Evolutionary conservation across 371 early-diverging fungal species (phyloP).

Genomic region (Mortierella sp.): DNA sequence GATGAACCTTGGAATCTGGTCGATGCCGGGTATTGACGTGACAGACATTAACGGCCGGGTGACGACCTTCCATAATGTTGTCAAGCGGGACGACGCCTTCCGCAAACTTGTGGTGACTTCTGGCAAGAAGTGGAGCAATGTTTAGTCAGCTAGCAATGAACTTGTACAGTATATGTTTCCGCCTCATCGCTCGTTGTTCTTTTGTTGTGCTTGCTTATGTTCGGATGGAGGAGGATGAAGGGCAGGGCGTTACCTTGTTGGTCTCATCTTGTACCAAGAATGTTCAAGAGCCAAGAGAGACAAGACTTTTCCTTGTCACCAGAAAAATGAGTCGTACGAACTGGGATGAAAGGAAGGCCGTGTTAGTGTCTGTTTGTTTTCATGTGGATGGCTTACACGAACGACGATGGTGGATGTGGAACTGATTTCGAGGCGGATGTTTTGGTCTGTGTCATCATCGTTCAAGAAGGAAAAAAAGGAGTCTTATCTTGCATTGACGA

Average conservation of each 20-base stretch:
- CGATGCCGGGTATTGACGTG: constrained; percentile 54
- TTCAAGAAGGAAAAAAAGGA: neutral
- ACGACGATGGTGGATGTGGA: neutral
- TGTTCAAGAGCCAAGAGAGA: neutral
- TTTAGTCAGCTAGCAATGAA: neutral
- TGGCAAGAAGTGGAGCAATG: constrained; percentile 53
- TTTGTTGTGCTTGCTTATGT: neutral
- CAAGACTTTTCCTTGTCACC: neutral
- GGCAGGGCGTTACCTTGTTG: neutral
- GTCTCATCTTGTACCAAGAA: neutral
- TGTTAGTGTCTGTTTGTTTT: too few relatives aligned
- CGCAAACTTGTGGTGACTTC: constrained; percentile 46
- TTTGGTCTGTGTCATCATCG: neutral
- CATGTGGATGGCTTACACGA: neutral
- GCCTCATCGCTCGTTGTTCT: neutral
- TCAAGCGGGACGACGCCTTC: constrained; percentile 53
- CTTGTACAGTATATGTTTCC: constrained; percentile 5
- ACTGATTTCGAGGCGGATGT: neutral
- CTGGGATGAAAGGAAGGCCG: neutral
- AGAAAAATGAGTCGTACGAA: neutral
- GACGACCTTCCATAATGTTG: constrained; percentile 48
- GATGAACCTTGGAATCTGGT: constrained; percentile 51
- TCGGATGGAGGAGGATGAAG: neutral
- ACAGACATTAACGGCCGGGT: constrained; percentile 44
- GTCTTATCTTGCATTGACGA: neutral